Evolutionary conservation across 2,329 filamentous ascomycete species (phyloP).

Genomic region (Cladosporium halotolerans): DNA sequence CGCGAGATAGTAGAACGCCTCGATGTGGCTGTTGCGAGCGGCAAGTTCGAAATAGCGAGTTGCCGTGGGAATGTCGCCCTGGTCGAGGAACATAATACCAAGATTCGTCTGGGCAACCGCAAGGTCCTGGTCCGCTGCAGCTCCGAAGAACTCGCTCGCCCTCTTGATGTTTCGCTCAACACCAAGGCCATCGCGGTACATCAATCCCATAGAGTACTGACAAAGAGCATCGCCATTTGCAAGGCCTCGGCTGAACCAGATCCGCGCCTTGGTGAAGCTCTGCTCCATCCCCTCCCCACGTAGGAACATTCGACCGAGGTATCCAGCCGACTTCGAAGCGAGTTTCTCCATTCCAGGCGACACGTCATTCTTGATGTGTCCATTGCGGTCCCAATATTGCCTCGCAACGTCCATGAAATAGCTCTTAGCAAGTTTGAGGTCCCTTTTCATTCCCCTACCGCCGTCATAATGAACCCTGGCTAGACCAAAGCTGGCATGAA

Average conservation of each 20-base stretch:
- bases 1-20: conserved; percentile 86
- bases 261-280: conserved; percentile 66
- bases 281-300: conserved; percentile 79
- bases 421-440: conserved; percentile 65
- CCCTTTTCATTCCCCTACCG: conserved; percentile 64
- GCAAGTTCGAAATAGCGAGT: conserved; percentile 85
- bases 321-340: conserved; percentile 77
- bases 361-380: conserved; percentile 64
- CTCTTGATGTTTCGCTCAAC: conserved; percentile 62
- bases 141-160: conserved; percentile 70
- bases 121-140: conserved; percentile 75
- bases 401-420: conserved; percentile 77
- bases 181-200: conserved; percentile 74
- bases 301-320: conserved; percentile 81
- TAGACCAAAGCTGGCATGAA: conserved; percentile 78
- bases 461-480: conserved; percentile 87
- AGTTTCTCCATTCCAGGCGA: conserved; percentile 68
- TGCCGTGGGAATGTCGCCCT: conserved; percentile 74
- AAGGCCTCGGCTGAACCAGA: conserved; percentile 79
- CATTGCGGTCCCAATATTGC: conserved; percentile 72
- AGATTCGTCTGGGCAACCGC: conserved; percentile 75
- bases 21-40: conserved; percentile 73
- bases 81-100: conserved; percentile 78
- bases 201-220: conserved; percentile 75
- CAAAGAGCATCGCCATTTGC: conserved; percentile 72